Evolutionary conservation across 2,329 filamentous ascomycete species (phyloP).

Genomic region (Alternaria rosae): DNA sequence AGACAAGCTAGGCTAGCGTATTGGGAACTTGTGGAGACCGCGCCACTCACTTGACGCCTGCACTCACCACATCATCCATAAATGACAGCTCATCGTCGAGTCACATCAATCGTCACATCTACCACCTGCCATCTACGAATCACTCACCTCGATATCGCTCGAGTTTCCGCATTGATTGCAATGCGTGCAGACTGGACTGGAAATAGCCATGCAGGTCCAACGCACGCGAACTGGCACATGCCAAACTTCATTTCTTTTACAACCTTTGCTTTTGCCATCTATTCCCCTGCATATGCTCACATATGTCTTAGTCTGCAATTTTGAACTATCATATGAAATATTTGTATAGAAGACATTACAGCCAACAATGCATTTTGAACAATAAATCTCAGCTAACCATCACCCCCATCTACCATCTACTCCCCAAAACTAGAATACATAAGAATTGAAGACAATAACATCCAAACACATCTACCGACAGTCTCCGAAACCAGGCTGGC

Average conservation of each 20-base stretch:
- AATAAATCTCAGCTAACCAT: not conserved
- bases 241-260: not conserved
- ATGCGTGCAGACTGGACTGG: not conserved
- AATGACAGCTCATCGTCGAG: not conserved
- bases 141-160: not conserved
- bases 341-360: not conserved
- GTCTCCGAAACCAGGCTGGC: slow-evolving; percentile 4
- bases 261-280: not conserved
- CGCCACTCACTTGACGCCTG: not conserved
- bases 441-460: not conserved
- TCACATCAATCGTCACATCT: not conserved
- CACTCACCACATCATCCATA: slow-evolving; percentile 8
- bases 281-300: not conserved
- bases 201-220: not conserved
- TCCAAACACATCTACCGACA: not conserved
- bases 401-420: not conserved
- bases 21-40: not conserved
- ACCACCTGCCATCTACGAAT: not conserved
- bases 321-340: not conserved
- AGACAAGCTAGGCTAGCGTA: slow-evolving; percentile 11
- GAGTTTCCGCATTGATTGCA: not conserved
- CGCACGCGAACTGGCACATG: not conserved
- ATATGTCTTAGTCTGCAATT: too few species aligned
- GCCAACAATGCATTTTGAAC: not conserved
- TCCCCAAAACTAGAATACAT: not conserved